Percentiles rank a stretch among this genome's conserved stretches.
These are phyloP conservation scores for Boletus insuetus DNA, from an alignment of 768 basidiomycete genomes.

Conservation along the genomic window DNA sequence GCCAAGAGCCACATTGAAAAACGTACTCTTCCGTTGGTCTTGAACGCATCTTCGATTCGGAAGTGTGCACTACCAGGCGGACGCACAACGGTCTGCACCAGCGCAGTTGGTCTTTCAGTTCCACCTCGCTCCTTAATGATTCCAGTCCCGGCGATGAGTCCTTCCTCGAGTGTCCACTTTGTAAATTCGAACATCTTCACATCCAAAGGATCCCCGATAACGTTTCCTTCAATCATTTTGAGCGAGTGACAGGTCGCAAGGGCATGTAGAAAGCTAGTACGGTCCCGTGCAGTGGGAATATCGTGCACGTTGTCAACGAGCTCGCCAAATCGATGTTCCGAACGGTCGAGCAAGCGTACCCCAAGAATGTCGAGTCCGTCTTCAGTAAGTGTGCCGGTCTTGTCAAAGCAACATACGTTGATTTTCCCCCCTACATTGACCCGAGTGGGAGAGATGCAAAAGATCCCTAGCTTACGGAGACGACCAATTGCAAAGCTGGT, in stretches of 20 bases:
- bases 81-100: conserved; percentile 95
- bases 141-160: conserved; percentile 64
- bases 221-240: conserved; percentile 81
- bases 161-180: conserved; percentile 94
- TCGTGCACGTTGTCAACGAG: conserved; percentile 85
- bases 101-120: conserved; percentile 69
- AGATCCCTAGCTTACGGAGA: conserved; percentile 83
- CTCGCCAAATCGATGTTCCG: conserved; percentile 80
- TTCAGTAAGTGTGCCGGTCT: conserved; percentile 97
- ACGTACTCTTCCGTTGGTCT: conserved; percentile 72
- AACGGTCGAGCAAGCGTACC: conserved; percentile 80
- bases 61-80: conserved; percentile 94
- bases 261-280: conserved; percentile 86
- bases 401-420: conserved; percentile 98
- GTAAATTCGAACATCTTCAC: conserved; percentile 99
- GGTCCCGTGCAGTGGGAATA: conserved; percentile 66
- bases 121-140: conserved; percentile 65
- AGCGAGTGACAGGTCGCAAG: conserved; percentile 95
- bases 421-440: conserved; percentile 96
- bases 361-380: conserved; percentile 97
- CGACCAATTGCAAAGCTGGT: conserved; percentile 92
- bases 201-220: conserved; percentile 95
- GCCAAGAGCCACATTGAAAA: not conserved
- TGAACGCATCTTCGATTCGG: conserved; percentile 89
- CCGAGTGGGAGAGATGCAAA: conserved; percentile 93